A percentile compares a stretch with the other conserved stretches of the same genome.
Conservation (phyloP, 192 early-diverging fungal species). For the Tieghemiomyces parasiticus region DNA sequence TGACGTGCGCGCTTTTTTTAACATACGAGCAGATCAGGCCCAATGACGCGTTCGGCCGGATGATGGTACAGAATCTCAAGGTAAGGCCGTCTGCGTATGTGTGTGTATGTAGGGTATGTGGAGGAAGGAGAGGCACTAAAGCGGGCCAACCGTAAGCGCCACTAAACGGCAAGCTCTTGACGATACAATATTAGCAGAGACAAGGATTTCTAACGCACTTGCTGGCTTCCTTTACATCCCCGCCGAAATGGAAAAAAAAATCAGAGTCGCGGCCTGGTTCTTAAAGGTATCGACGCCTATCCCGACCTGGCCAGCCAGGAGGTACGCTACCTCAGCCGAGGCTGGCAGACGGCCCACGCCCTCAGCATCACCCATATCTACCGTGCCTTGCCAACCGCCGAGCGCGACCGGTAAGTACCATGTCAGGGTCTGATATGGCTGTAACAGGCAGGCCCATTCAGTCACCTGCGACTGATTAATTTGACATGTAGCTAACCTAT, state of each 20-base stretch:
- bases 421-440: constrained; percentile 15
- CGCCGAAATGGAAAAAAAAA: too few relatives aligned
- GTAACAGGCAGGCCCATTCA: too few relatives aligned
- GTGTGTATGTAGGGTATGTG: too few relatives aligned
- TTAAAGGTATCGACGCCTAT: constrained; percentile 58
- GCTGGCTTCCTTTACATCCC: neutral
- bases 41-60: constrained; percentile 74
- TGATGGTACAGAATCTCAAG: constrained; percentile 81
- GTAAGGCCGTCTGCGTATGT: too few relatives aligned
- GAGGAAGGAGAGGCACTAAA: too few relatives aligned
- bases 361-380: constrained; percentile 35
- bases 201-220: neutral
- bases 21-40: constrained; percentile 90
- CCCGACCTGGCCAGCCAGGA: constrained; percentile 57
- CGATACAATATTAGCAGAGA: neutral
- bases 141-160: too few relatives aligned
- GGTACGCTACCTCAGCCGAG: constrained; percentile 41
- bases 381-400: constrained; percentile 10
- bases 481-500: too few relatives aligned
- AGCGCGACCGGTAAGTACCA: constrained; percentile 13
- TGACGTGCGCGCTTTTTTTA: constrained; percentile 41
- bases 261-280: constrained; percentile 49
- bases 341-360: constrained; percentile 40
- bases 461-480: too few relatives aligned
- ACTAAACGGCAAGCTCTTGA: neutral